These are phyloP conservation scores for Gomphus bonarii DNA, from an alignment of 1,284 basidiomycete species.

Conservation along the genomic window DNA sequence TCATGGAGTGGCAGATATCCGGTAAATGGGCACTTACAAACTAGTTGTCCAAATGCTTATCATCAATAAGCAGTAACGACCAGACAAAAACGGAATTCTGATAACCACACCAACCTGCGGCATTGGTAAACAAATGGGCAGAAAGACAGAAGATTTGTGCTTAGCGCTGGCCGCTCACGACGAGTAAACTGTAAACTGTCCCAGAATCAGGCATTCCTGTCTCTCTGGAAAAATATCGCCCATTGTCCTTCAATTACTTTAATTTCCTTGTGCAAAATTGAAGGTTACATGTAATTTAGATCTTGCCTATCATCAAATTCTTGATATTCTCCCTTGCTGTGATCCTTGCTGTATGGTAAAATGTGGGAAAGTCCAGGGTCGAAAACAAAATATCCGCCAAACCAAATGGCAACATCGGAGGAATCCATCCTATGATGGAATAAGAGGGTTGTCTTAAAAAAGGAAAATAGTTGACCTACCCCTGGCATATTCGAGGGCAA, in stretches of 20 bases:
- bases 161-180: too few species aligned
- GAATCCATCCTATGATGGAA: constrained; percentile 69
- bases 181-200: too few species aligned
- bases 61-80: too few species aligned
- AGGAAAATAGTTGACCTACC: constrained; percentile 46
- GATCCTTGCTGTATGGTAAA: constrained; percentile 72
- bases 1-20: too few species aligned
- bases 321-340: constrained; percentile 76
- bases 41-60: too few species aligned
- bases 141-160: too few species aligned
- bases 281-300: constrained; percentile 32
- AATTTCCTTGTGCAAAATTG: neutral
- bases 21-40: too few species aligned
- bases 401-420: constrained; percentile 88
- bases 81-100: too few species aligned
- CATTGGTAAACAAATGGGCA: too few species aligned
- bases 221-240: too few species aligned
- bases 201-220: too few species aligned
- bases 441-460: neutral
- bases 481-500: constrained; percentile 89
- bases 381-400: constrained; percentile 80
- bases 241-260: neutral
- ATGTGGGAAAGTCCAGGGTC: constrained; percentile 79
- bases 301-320: constrained; percentile 82
- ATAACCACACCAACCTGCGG: too few species aligned